Evolutionary conservation across 2,329 filamentous ascomycete genomes (phyloP), one percentile per base, ranked within the genome.

Genomic region (Pseudogymnoascus sp.): DNA sequence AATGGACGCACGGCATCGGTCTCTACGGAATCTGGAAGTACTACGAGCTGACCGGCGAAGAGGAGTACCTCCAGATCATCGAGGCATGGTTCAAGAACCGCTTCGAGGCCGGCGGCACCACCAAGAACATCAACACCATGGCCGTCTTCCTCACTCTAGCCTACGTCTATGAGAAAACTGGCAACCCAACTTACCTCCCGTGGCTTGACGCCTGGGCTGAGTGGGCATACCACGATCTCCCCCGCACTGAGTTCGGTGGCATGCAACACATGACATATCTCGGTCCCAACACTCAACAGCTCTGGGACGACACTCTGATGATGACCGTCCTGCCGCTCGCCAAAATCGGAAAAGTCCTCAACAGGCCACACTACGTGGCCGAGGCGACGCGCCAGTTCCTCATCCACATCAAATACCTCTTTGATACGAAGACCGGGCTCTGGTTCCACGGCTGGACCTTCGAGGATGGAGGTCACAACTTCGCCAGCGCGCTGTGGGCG

Each of bases 41-140:
- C 76, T 87, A 91, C 73, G 82, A 83, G 61, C 74, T 91, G 65
- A 90, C 86, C 0, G 84, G 83, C 52, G 82, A 85, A 28, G 71
- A 76, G 1, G 72, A 75, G 28, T 81, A 82, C 59, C 78, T 90
- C 18, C 72, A 77, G 62, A 84, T 87, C 63, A 90, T 92, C 66
- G 79, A 88, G 68, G 78, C 81, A 61, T 92, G 89, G 89, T 92
- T 90, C 73, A 74, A 76, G 5, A 80, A 79, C 55, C 57, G 45
- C 28, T 59, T 61, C 37, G 39, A 39, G 30, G 58, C 58, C 35
- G 69, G 68, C 2, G 69, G 81, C 66, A 92, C 89, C 3, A 90
- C 86, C 37, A 92, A 92, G 71, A 92, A 92, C 71, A 90, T 90
- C 78, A 91, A 90, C 75, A 91, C 89, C 13, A 90, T 92, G 87